Percentiles rank a stretch among this genome's conserved stretches.
These are phyloP conservation scores for Prunus dulcis DNA, from an alignment of 306 rosid genomes.

Conservation along the genomic window DNA sequence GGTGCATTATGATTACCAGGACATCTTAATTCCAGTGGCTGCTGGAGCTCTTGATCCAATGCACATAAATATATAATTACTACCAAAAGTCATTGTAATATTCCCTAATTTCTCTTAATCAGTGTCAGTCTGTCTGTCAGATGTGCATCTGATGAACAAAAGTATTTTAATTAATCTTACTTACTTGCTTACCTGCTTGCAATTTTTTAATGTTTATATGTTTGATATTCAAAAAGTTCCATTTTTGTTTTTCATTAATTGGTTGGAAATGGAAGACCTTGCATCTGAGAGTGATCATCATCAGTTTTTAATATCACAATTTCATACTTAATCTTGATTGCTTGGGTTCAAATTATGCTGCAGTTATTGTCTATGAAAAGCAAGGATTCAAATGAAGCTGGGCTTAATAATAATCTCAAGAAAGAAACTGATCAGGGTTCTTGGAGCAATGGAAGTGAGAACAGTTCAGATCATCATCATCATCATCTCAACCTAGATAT, in stretches of 20 bases:
- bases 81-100: conserved; percentile 18
- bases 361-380: conserved; percentile 57
- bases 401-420: conserved; percentile 32
- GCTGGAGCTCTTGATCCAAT: conserved; percentile 36
- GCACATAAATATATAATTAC: conserved; percentile 11
- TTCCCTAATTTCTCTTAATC: conserved; percentile 32
- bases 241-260: no score
- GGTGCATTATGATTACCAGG: conserved; percentile 22
- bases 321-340: no score
- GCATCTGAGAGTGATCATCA: no score
- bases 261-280: no score
- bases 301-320: no score
- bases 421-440: conserved; percentile 62
- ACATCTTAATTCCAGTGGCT: conserved; percentile 28
- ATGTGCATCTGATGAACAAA: conserved; percentile 27
- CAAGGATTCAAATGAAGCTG: conserved; percentile 37
- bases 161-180: conserved; percentile 3
- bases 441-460: conserved; percentile 88
- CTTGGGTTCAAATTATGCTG: conserved; percentile 18
- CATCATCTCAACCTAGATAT: conserved; percentile 53
- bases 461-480: conserved; percentile 45
- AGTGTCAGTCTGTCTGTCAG: conserved; percentile 35
- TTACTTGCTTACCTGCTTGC: background rate
- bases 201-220: no score
- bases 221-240: no score